Base-by-base conservation (phyloP, 1,139 yeast species). In the Blastobotrys serpentis region DNA sequence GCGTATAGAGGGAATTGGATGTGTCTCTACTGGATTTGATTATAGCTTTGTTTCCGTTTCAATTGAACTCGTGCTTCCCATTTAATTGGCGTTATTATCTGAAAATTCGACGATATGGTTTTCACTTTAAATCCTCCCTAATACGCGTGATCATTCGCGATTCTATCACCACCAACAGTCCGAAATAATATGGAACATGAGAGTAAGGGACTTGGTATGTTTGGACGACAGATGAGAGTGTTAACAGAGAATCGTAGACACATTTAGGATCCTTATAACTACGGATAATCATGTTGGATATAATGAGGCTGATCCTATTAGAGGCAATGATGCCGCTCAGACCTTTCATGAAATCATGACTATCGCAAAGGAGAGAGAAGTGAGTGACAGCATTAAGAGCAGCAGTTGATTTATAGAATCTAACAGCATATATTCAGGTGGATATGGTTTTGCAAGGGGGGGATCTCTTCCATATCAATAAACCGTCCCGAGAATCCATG, bases 261-360 rank as follows among this genome's bases (percentile, higher is more conserved):
- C 96, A 0, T 79, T 90, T 14, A 70, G 87, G 39, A 78, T 92
- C 18, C 77, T 92, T 33, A 69, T 92, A 17, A 89, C 98, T 1
- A 89, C 98, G 1, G 99, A 92, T 62, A 92, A 92, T 64, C 99
- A 92, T 73, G 96, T 92, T 25, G 99, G 99, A 1, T 90, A 83
- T 63, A 81, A 82, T 52, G 98, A 92, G 63, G 78, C 78, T 40
- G 98, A 92, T 63, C 92, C 96, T 0, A 82, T 92, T 8, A 75
- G 95, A 23, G 96, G 97, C 1, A 85, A 86, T 58, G 99, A 92
- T 63, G 80, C 96, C 1, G 86, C 95, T 84, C 75, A 69, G 47
- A 86, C 96, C 0, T 92, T 92, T 62, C 81, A 86, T 49, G 98
- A 92, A 66, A 81, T 88, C 51, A 79, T 89, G 75, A 69, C 68